phyloP scores from a whole-genome alignment of 2,329 filamentous ascomycete species.

The Parascedosporium putredinis region DNA sequence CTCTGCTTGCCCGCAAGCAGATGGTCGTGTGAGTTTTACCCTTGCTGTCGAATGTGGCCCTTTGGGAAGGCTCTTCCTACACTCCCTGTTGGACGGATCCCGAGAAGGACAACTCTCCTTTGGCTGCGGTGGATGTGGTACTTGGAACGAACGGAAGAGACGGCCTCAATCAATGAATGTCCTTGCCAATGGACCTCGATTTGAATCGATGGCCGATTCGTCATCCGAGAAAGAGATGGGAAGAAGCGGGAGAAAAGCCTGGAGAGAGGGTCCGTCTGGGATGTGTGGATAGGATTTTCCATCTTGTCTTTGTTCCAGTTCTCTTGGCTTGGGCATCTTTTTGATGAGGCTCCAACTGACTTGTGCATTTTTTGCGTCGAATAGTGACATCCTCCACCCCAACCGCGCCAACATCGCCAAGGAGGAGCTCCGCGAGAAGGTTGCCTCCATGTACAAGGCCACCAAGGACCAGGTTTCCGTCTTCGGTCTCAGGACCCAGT shows the following conservation, averaged over 20 bases:
- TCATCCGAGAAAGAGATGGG: not conserved
- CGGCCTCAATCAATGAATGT: too few species aligned
- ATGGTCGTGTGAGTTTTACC: constrained; percentile 90
- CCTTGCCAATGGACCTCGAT: too few species aligned
- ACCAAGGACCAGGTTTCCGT: constrained; percentile 95
- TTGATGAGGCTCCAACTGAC: not conserved
- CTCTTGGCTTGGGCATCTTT: not conserved
- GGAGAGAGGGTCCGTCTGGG: too few species aligned
- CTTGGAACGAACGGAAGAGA: too few species aligned
- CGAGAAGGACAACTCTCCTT: too few species aligned
- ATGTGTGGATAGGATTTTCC: too few species aligned
- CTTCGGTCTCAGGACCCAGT: constrained; percentile 98
- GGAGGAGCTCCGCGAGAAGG: constrained; percentile 93
- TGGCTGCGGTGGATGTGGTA: too few species aligned
- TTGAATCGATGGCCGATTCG: not conserved
- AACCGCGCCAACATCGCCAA: constrained; percentile 98
- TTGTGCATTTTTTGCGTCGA: constrained; percentile 10
- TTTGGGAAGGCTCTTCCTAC: too few species aligned
- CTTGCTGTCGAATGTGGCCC: too few species aligned
- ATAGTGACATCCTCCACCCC: constrained; percentile 98
- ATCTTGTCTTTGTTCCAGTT: too few species aligned
- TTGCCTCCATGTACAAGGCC: constrained; percentile 94
- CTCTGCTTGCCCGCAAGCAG: constrained; percentile 96
- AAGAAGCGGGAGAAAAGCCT: not conserved
- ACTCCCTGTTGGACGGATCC: too few species aligned